Percentiles rank a stretch among this genome's conserved stretches.
phyloP scores from a whole-genome alignment of 2,329 filamentous ascomycete species.

The Calcarisporium arbuscula region DNA sequence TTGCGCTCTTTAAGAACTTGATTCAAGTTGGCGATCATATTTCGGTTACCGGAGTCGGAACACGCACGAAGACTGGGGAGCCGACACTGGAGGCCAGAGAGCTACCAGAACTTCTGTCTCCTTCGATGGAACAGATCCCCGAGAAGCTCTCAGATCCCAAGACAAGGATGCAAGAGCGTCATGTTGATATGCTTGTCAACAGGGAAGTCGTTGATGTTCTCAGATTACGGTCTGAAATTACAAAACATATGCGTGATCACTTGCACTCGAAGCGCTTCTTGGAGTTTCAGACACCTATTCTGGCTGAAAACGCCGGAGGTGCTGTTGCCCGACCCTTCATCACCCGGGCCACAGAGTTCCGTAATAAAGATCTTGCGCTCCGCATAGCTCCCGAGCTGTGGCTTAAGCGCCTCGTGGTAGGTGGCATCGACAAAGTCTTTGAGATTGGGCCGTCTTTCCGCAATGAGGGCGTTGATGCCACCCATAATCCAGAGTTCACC shows the following conservation, averaged over 20 bases:
- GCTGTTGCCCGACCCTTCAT: constrained; percentile 82
- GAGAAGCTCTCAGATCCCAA: constrained; percentile 63
- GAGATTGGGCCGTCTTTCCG: constrained; percentile 90
- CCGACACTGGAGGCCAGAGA: constrained; percentile 64
- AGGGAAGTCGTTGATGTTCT: constrained; percentile 61
- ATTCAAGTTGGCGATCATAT: constrained; percentile 79
- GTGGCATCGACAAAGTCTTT: constrained; percentile 82
- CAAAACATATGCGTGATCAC: constrained; percentile 66
- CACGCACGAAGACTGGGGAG: constrained; percentile 65
- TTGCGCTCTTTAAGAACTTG: constrained; percentile 57
- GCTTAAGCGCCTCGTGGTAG: constrained; percentile 86
- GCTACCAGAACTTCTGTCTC: constrained; percentile 67
- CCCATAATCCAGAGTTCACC: constrained; percentile 95
- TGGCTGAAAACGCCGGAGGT: constrained; percentile 77
- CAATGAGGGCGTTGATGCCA: constrained; percentile 86
- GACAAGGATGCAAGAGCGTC: constrained; percentile 67
- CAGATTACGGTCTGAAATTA: constrained; percentile 66
- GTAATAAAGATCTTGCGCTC: constrained; percentile 64
- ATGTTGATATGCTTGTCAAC: constrained; percentile 82
- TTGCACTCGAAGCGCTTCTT: constrained; percentile 68
- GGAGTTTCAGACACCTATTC: constrained; percentile 86
- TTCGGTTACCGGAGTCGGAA: constrained; percentile 64
- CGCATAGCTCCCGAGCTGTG: constrained; percentile 92
- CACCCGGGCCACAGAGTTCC: constrained; percentile 71
- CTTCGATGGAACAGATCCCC: constrained; percentile 74